Base-by-base conservation (phyloP, 83 land plant species). In the Isoetes engelmannii region DNA sequence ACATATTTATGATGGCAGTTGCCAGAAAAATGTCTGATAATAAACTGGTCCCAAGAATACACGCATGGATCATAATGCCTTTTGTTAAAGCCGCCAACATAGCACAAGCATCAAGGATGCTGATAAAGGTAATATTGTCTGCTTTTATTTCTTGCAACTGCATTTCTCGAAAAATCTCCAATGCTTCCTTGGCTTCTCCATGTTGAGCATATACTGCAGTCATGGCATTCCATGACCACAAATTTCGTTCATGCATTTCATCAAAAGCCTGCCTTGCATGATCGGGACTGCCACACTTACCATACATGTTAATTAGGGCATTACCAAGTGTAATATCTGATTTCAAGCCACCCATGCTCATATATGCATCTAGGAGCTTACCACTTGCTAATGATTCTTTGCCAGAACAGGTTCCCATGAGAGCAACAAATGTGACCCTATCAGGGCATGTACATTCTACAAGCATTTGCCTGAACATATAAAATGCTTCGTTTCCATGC, bases 81-180 rank as follows among this genome's bases (percentile, higher is more conserved):
- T 51, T 15, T 10, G 54, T 10, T 3, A 51, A 51, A 51, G 15
- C 12, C 15, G 54, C 54, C n/a, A 51, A n/a, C 12, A 12, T 51
- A 12, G 54, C 54, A 51, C 54, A 51, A 12, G 54, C 54, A 51
- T 51, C 54, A 51, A 51, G 15, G 54, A 51, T 51, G 54, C 54
- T 51, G 1, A 51, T 15, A 51, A 12, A 51, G 15, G 54, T 51
- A n/a, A 12, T 1, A 10, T 3, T 51, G 54, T 51, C 54, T 51
- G 54, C 2, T 15, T 51, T 51, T 12, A 51, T 12, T 0, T 15
- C 54, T 15, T 51, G n/a, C 15, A 10, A n/a, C 15, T 51, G 54
- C 54, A 51, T 51, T 10, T 51, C n/a, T 15, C 3, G n/a, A 51
- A 51, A 51, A 10, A 51, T 10, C 15, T 12, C 12, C 0, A 51